phyloP scores from a whole-genome alignment of 2,329 filamentous ascomycete genomes.

The Epichloe glyceriae region DNA sequence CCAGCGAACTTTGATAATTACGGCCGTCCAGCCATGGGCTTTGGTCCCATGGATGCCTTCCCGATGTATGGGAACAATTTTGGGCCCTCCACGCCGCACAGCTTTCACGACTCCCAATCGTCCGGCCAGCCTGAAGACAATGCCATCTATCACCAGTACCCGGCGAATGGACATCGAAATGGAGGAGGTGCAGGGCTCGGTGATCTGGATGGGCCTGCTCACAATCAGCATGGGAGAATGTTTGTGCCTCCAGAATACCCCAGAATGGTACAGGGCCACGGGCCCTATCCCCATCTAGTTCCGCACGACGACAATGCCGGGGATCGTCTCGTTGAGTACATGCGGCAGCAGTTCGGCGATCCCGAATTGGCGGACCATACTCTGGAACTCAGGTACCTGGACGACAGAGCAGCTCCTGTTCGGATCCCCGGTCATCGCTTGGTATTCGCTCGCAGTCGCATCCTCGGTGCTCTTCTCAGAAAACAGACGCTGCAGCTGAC shows the following conservation, averaged over 20 bases:
- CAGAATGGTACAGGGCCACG: slow-evolving; percentile 21
- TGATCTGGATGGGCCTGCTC: slow-evolving; percentile 17
- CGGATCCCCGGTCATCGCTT: slow-evolving; percentile 41
- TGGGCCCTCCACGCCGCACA: slow-evolving; percentile 44
- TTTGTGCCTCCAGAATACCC: slow-evolving; percentile 18
- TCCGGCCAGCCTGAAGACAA: slow-evolving; percentile 36
- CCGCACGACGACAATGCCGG: slow-evolving; percentile 15
- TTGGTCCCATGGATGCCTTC: slow-evolving; percentile 22
- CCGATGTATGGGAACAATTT: slow-evolving; percentile 26
- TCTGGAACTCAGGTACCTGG: slow-evolving; percentile 31
- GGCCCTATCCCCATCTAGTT: slow-evolving; percentile 16
- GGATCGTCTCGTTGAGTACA: slow-evolving; percentile 26
- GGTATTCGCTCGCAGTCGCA: slow-evolving; percentile 38
- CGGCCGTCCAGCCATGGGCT: slow-evolving; percentile 23
- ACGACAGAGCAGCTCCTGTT: slow-evolving; percentile 25
- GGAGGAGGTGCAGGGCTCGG: slow-evolving; percentile 14
- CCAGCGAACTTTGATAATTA: slow-evolving; percentile 23
- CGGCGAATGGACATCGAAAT: slow-evolving; percentile 26
- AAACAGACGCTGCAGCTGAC: slow-evolving; percentile 19
- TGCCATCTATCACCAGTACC: slow-evolving; percentile 27
- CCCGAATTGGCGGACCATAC: slow-evolving; percentile 29
- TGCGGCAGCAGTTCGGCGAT: slow-evolving; percentile 24
- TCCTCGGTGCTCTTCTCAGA: slow-evolving; percentile 15
- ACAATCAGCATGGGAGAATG: slow-evolving; percentile 18
- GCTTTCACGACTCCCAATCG: slow-evolving; percentile 48